Conservation (phyloP, 768 basidiomycete genomes). For the Tubosaeta sp. region DNA sequence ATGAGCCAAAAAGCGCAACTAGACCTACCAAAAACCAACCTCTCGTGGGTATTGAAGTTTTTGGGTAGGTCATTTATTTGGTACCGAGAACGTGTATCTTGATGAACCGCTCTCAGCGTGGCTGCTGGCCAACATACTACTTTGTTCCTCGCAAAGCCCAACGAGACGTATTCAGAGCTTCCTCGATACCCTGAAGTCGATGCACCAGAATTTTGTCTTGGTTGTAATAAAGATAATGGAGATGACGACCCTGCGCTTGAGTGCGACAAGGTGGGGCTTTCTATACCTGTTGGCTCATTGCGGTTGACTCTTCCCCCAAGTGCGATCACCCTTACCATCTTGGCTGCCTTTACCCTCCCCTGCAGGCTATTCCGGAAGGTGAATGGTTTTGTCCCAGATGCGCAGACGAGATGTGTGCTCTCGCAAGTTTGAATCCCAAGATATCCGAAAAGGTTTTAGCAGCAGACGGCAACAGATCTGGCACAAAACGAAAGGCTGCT, state of each 20-base stretch:
- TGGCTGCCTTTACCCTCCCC: conserved; percentile 73
- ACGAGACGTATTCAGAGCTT: conserved; percentile 69
- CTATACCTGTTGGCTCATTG: neutral
- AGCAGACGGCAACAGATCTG: conserved; percentile 21
- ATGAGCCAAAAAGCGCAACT: conserved; percentile 82
- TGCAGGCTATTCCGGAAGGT: conserved; percentile 74
- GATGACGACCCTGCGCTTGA: conserved; percentile 74
- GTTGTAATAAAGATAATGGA: conserved; percentile 66
- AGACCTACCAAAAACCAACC: conserved; percentile 71
- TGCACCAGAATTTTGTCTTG: conserved; percentile 63
- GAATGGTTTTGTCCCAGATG: conserved; percentile 93
- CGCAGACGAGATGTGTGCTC: conserved; percentile 51
- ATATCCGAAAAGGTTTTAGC: conserved; percentile 18
- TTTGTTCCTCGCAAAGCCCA: conserved; percentile 74
- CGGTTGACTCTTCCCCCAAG: conserved; percentile 35
- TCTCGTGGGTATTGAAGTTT: conserved; percentile 73
- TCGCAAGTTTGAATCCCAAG: conserved; percentile 15
- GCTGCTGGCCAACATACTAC: conserved; percentile 87
- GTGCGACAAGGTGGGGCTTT: conserved; percentile 75
- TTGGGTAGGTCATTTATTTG: conserved; percentile 50
- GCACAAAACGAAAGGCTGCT: conserved; percentile 46
- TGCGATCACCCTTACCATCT: conserved; percentile 90
- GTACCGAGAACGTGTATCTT: neutral
- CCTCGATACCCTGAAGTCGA: conserved; percentile 79
- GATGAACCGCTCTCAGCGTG: conserved; percentile 44